Percentiles rank a stretch among this genome's conserved stretches.
These are phyloP conservation scores for Phlebiopsis gigantea DNA, from an alignment of 768 basidiomycete genomes.

Conservation along the genomic window DNA sequence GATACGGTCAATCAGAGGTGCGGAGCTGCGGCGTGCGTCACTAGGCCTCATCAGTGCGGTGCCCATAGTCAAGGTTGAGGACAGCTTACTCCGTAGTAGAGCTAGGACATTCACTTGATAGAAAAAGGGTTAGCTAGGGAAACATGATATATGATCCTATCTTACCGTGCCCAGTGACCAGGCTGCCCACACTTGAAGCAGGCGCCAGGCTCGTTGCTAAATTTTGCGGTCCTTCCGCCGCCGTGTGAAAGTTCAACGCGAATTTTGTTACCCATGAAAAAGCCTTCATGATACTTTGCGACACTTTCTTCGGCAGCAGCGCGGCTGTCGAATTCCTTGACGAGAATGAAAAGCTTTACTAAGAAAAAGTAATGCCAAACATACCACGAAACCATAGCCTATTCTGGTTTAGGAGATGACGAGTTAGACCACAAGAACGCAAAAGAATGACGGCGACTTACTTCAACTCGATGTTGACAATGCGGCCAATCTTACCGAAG, in stretches of 20 bases:
- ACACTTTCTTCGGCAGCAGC: conserved; percentile 86
- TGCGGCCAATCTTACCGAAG: conserved; percentile 79
- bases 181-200: conserved; percentile 84
- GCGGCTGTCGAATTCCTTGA: conserved; percentile 75
- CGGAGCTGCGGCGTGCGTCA: conserved; percentile 38
- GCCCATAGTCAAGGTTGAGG: not conserved
- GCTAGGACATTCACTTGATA: conserved; percentile 69
- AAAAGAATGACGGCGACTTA: conserved; percentile 32
- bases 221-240: conserved; percentile 76
- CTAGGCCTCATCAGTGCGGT: not conserved
- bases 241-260: conserved; percentile 84
- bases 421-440: not conserved
- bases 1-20: conserved; percentile 53
- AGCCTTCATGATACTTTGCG: conserved; percentile 83
- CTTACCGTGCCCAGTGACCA: conserved; percentile 88
- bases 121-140: conserved; percentile 7
- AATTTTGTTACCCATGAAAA: conserved; percentile 91
- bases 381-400: conserved; percentile 87
- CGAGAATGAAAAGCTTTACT: conserved; percentile 8
- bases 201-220: conserved; percentile 79
- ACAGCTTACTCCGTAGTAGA: conserved; percentile 41
- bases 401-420: conserved; percentile 40
- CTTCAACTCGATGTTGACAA: conserved; percentile 79
- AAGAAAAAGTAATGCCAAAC: conserved; percentile 23
- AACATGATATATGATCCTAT: conserved; percentile 6